Conservation (phyloP, 2,329 filamentous ascomycete genomes). For the Sporothrix pseudoabietina region DNA sequence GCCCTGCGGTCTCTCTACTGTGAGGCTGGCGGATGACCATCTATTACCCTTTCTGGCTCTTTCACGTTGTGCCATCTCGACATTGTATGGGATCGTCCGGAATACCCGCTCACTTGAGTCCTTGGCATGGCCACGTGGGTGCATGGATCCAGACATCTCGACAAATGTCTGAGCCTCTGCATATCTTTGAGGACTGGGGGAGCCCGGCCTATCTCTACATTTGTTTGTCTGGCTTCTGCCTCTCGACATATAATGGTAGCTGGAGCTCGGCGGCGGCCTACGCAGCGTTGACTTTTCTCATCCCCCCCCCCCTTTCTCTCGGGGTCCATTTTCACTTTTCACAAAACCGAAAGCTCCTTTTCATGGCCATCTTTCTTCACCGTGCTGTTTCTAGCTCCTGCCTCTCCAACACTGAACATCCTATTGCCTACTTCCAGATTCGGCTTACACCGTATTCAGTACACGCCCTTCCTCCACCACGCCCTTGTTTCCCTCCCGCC, state of each 20-base stretch:
- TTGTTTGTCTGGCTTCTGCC: background rate
- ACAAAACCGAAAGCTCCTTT: background rate
- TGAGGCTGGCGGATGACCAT: background rate
- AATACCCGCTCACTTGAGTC: background rate
- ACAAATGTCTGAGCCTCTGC: conserved; percentile 3
- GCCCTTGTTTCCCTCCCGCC: background rate
- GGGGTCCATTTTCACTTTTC: background rate
- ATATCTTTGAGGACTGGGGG: background rate
- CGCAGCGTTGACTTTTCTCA: background rate
- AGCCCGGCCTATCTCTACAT: background rate
- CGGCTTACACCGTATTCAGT: background rate
- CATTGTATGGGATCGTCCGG: background rate
- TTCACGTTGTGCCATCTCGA: background rate
- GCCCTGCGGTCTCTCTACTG: background rate
- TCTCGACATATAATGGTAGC: background rate
- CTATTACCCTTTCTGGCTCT: background rate
- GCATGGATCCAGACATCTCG: conserved; percentile 23
- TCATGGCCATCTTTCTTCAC: background rate
- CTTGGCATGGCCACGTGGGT: conserved; percentile 6
- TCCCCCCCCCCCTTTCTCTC: background rate
- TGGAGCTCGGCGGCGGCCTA: background rate
- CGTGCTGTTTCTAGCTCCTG: background rate
- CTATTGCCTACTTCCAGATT: background rate
- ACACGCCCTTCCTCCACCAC: background rate
- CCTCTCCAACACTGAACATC: background rate